A percentile compares a stretch with the other conserved stretches of the same genome.
Conservation (phyloP, 768 basidiomycete species). For the Boletus rubroflammeus region DNA sequence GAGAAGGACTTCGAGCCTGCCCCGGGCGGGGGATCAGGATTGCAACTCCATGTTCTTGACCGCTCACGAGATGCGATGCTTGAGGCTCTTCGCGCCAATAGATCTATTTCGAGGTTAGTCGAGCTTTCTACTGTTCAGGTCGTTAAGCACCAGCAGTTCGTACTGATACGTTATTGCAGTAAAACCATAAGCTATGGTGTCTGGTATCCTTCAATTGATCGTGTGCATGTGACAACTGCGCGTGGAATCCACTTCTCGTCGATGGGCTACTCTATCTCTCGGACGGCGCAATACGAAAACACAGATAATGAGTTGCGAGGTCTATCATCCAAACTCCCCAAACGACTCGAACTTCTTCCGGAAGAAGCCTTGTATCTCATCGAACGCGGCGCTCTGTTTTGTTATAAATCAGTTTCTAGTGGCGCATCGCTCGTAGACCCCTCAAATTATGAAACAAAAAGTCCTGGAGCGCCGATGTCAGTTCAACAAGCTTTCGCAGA, state of each 20-base stretch:
- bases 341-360: slow-evolving; percentile 81
- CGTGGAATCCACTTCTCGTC: slow-evolving; percentile 81
- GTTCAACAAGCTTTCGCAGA: slow-evolving; percentile 87
- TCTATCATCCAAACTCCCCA: slow-evolving; percentile 42
- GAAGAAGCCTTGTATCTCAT: slow-evolving; percentile 94
- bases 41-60: slow-evolving; percentile 81
- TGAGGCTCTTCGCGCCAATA: slow-evolving; percentile 65
- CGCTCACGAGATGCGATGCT: slow-evolving; percentile 84
- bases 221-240: slow-evolving; percentile 65
- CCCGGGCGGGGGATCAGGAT: slow-evolving; percentile 55
- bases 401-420: slow-evolving; percentile 57
- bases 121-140: not conserved
- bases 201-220: slow-evolving; percentile 65
- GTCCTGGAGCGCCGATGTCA: slow-evolving; percentile 74
- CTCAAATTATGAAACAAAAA: slow-evolving; percentile 32
- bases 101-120: slow-evolving; percentile 72
- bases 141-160: not conserved
- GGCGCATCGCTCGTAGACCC: slow-evolving; percentile 16
- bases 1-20: slow-evolving; percentile 97
- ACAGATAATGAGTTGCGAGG: slow-evolving; percentile 9
- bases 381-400: slow-evolving; percentile 85
- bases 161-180: slow-evolving; percentile 34
- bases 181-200: slow-evolving; percentile 78
- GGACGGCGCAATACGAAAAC: slow-evolving; percentile 34
- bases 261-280: slow-evolving; percentile 77